phyloP scores from a whole-genome alignment of 2,329 filamentous ascomycete genomes.

The Colletotrichum kahawae region DNA sequence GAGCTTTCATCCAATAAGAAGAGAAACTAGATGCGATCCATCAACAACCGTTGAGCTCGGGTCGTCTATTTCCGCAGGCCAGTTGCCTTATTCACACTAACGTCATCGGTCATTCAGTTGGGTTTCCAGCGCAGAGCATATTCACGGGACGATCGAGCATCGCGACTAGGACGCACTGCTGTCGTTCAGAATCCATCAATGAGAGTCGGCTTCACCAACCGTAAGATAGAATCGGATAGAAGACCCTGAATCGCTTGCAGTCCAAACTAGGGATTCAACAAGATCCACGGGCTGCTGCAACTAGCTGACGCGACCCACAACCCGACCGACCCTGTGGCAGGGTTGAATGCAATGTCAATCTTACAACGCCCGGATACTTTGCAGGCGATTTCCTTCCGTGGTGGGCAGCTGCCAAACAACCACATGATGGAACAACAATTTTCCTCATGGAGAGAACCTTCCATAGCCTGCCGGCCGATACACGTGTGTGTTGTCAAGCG shows the following conservation, averaged over 20 bases:
- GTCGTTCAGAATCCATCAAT: background rate
- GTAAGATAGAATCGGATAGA: background rate
- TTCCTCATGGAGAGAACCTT: background rate
- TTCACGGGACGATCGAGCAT: background rate
- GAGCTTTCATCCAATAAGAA: background rate
- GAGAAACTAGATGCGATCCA: background rate
- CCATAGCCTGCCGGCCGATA: background rate
- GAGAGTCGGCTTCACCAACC: accelerated
- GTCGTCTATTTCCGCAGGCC: background rate
- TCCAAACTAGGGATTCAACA: background rate
- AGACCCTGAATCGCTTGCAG: background rate
- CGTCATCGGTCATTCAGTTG: background rate
- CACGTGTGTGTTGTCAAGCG: background rate
- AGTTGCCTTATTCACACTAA: background rate
- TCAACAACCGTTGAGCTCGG: background rate
- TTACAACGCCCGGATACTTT: background rate
- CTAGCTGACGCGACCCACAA: slow-evolving; percentile 10
- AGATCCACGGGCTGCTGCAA: background rate
- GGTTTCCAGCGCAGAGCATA: background rate
- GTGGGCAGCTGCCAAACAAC: background rate
- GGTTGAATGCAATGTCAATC: background rate
- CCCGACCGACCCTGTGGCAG: background rate
- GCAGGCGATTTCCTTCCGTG: background rate
- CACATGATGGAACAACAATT: background rate
- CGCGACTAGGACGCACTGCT: background rate